These are phyloP conservation scores for Suillus weaverae DNA, from an alignment of 768 basidiomycete genomes.

Conservation along the genomic window DNA sequence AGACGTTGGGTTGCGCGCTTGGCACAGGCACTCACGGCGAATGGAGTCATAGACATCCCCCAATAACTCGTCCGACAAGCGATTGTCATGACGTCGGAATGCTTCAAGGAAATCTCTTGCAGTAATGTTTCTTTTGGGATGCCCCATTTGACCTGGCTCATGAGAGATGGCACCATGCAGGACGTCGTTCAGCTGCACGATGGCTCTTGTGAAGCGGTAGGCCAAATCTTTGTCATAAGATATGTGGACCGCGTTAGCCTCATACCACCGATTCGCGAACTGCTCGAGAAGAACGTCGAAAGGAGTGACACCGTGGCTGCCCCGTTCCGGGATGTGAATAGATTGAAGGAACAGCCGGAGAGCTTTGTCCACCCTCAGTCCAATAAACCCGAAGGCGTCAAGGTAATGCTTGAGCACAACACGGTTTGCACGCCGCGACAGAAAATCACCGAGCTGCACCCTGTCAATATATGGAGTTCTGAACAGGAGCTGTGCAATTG, in stretches of 20 bases:
- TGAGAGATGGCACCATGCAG: conserved; percentile 74
- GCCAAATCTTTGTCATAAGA: conserved; percentile 84
- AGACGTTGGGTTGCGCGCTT: conserved; percentile 55
- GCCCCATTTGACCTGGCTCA: conserved; percentile 55
- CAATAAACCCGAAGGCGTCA: conserved; percentile 83
- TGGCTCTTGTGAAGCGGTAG: conserved; percentile 71
- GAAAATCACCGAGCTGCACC: conserved; percentile 78
- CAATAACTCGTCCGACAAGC: conserved; percentile 75
- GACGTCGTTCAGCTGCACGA: conserved; percentile 87
- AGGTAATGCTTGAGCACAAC: conserved; percentile 79
- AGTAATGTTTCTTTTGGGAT: conserved; percentile 60
- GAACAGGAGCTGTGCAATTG: conserved; percentile 80
- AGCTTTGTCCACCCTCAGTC: conserved; percentile 84
- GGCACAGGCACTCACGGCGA: conserved; percentile 66
- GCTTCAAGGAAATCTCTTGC: conserved; percentile 80
- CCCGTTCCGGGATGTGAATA: conserved; percentile 58
- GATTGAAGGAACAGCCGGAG: conserved; percentile 88
- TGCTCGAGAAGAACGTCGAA: conserved; percentile 71
- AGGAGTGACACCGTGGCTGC: conserved; percentile 27
- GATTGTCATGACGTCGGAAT: conserved; percentile 76
- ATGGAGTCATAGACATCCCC: conserved; percentile 80
- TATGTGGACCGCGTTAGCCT: conserved; percentile 77
- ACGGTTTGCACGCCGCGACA: conserved; percentile 72
- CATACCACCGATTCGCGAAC: conserved; percentile 89
- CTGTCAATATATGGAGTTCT: conserved; percentile 83